Evolutionary conservation across 2,329 filamentous ascomycete species (phyloP).

Genomic region (Penicillium sp.): DNA sequence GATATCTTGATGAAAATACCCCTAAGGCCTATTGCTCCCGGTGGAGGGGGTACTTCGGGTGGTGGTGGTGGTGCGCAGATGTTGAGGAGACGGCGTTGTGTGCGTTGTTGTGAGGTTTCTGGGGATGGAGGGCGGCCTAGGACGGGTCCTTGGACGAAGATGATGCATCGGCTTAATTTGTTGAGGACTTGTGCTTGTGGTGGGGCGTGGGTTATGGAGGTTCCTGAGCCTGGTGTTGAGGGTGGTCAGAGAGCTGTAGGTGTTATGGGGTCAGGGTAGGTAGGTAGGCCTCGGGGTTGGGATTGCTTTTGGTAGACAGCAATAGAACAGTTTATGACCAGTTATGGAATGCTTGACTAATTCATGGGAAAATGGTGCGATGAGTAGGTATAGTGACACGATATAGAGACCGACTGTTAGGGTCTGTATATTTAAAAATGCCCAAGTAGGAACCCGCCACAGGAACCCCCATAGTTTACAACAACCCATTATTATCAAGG

Average conservation of each 20-base stretch:
- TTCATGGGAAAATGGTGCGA: not conserved
- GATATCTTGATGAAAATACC: slow-evolving; percentile 63
- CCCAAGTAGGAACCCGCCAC: not conserved
- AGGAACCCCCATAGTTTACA: not conserved
- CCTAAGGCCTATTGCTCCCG: slow-evolving; percentile 23
- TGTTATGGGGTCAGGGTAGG: no score
- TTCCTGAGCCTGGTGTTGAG: slow-evolving; percentile 13
- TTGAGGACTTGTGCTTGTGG: slow-evolving; percentile 50
- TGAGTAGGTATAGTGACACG: not conserved
- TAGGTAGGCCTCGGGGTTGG: not conserved
- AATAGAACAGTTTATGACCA: not conserved
- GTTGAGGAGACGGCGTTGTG: slow-evolving; percentile 55
- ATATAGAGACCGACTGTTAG: not conserved
- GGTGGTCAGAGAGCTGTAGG: no score
- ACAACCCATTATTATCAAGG: not conserved
- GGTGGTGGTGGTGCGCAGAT: slow-evolving; percentile 17
- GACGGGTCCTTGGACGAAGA: slow-evolving; percentile 43
- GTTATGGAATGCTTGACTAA: slow-evolving; percentile 7
- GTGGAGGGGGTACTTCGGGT: slow-evolving; percentile 12
- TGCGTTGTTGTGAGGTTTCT: slow-evolving; percentile 69
- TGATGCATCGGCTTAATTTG: slow-evolving; percentile 47
- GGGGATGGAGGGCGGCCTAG: slow-evolving; percentile 60
- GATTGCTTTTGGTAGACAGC: not conserved
- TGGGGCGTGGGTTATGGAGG: slow-evolving; percentile 48
- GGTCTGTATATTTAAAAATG: not conserved